Base-by-base conservation (phyloP, 495 filamentous ascomycete genomes). In the Hypoxylon perforatum region DNA sequence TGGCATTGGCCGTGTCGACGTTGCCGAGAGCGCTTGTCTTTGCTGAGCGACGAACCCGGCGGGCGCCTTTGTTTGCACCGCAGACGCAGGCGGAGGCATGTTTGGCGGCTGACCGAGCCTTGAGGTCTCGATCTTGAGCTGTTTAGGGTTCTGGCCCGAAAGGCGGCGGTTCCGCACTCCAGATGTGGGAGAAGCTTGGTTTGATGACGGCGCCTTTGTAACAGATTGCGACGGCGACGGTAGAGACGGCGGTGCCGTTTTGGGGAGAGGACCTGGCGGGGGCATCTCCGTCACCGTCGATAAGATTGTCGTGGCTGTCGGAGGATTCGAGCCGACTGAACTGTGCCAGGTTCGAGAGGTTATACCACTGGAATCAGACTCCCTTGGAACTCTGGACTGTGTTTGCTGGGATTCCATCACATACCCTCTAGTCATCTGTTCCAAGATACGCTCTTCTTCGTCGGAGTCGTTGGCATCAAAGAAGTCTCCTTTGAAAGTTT, bases 391-490 rank as follows among this genome's bases (percentile, higher is more conserved):
- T 12, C 90, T 85, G 9, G 91, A 89, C 30, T 68, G 67, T n/a
- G 54, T 54, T 9, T 67, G 56, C 10, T 61, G 59, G 12, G 69
- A 46, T 54, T 95, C 92, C 80, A 97, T 89, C 28, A 90, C 84
- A 71, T 94, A 96, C 48, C 91, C 92, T 63, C 84, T 87, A 0
- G 92, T 95, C 87, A 97, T 94, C 73, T 97, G 93, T 66, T 99
- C 95, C 36, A 99, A 76, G 61, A 97, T 82, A 36, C 93, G 86
- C 72, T 98, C 93, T 73, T 97, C 95, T 65, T 97, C 92, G 54
- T 94, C 92, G n/a, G 88, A 90, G 57, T 94, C 91, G 39, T 92
- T 80, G n/a, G 76, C 90, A 49, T 89, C 88, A 53, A 86, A 83
- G 61, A 82, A 81, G 42, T 77, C 78, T 3, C 65, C 73, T 18